Evolutionary conservation across 352 stramenopile genomes (phyloP), one percentile per base, ranked within the genome.

Genomic region (Halophytophthora polymorphica): DNA sequence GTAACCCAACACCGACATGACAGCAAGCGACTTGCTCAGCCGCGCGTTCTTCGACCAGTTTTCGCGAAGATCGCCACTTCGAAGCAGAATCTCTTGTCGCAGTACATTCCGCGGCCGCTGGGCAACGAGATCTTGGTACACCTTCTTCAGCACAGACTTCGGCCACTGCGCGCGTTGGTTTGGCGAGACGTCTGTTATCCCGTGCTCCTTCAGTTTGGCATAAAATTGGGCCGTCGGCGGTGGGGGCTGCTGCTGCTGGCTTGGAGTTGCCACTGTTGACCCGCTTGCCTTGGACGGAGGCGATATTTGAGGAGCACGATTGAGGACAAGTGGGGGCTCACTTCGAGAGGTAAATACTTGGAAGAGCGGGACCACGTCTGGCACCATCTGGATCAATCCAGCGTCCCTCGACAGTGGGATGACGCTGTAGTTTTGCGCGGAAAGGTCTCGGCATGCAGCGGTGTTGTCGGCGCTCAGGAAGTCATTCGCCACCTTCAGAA

Each of bases 1-100:
- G 40, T 96, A 95, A 2, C 89, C 90, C 5, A 96, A 61, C 1
- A 94, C 83, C 5, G 80, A 93, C 77, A 92, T 96, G 18, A 95
- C 82, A 6, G 90, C 90, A 12, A 93, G 58, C 0, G 77, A 93
- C 37, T 81, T 86, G 53, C 61, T 72, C 39, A 94, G 73, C 2
- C 82, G 66, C 22, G 53, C 57, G 22, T 50, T 71, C 28, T 91
- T 93, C 1, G 37, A 51, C 73, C 78, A 88, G 15, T 66, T 71
- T 44, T 91, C 80, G 10, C 68, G 64, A n/a, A 92, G 68, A 47
- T 89, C 78, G 1, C 53, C 43, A 44, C 72, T 86, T 6, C 66
- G 68, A 8, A 65, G 34, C 29, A 86, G 37, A 17, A 95, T 66
- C 25, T 92, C 82, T 18, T 86, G 73, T 18, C 79, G 54, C 23